phyloP scores from a whole-genome alignment of 768 basidiomycete species.

The Russula earlei region DNA sequence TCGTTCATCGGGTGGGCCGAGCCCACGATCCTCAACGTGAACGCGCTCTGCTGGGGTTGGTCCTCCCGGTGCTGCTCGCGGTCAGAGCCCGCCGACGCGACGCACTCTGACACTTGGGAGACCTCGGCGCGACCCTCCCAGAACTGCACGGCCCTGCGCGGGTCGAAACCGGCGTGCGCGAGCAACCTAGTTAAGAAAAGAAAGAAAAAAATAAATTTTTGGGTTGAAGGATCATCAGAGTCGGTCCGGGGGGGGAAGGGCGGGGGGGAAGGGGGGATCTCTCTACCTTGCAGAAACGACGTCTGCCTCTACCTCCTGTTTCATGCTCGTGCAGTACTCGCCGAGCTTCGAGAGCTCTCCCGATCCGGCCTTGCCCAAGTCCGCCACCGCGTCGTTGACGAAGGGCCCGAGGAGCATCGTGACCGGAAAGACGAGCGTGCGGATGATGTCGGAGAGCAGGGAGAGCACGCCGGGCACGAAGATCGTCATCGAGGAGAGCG shows the following conservation, averaged over 20 bases:
- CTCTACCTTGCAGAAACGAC: constrained; percentile 74
- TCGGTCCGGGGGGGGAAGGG: too few species aligned
- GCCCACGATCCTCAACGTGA: constrained; percentile 42
- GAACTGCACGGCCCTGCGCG: constrained; percentile 68
- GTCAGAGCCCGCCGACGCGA: constrained; percentile 17
- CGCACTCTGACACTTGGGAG: constrained; percentile 36
- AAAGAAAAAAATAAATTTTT: not conserved
- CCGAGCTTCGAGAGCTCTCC: constrained; percentile 64
- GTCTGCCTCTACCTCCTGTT: constrained; percentile 90
- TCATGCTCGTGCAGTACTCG: constrained; percentile 67
- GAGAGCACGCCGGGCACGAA: constrained; percentile 74
- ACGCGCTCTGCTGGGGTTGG: constrained; percentile 14
- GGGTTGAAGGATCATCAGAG: too few species aligned
- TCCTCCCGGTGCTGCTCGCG: constrained; percentile 23
- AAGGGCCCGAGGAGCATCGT: constrained; percentile 93
- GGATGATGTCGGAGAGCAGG: constrained; percentile 63
- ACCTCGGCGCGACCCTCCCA: constrained; percentile 56
- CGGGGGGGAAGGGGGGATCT: constrained; percentile 4
- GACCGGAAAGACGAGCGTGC: constrained; percentile 76
- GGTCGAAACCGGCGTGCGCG: constrained; percentile 86
- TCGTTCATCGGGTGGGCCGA: constrained; percentile 60
- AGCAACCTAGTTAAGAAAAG: constrained; percentile 53
- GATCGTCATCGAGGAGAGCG: constrained; percentile 76
- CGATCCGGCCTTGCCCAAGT: constrained; percentile 67
- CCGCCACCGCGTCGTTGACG: constrained; percentile 86